These are phyloP conservation scores for Vaccinium myrtillus DNA, from an alignment of 148 eudicot species.

Conservation along the genomic window DNA sequence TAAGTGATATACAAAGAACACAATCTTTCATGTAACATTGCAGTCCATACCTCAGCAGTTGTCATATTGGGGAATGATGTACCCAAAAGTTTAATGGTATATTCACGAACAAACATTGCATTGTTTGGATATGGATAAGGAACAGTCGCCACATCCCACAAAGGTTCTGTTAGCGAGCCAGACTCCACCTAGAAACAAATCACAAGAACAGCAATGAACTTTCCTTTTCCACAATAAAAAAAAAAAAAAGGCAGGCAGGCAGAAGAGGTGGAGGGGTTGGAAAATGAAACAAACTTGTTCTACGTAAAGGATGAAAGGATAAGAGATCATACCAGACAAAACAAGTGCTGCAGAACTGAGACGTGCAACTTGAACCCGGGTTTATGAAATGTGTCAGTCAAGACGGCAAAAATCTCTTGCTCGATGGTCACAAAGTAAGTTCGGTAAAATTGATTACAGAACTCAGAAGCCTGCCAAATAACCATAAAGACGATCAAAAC, in stretches of 20 bases:
- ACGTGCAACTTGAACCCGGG: constrained; percentile 98
- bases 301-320: neutral
- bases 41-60: constrained; percentile 57
- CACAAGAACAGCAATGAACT: neutral
- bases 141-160: constrained; percentile 86
- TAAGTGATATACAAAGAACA: constrained; percentile 12
- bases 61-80: constrained; percentile 96
- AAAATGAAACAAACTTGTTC: neutral
- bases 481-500: constrained; percentile 2
- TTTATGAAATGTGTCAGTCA: constrained; percentile 97
- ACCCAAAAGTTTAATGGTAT: constrained; percentile 84
- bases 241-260: neutral
- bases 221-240: neutral
- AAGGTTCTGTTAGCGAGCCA: constrained; percentile 75
- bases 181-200: constrained; percentile 61
- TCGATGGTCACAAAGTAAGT: constrained; percentile 80
- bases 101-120: constrained; percentile 73
- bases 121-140: constrained; percentile 78
- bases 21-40: neutral
- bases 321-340: constrained; percentile 58
- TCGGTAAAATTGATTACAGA: constrained; percentile 83
- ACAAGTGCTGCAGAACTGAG: constrained; percentile 81
- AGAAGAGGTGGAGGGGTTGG: neutral
- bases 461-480: constrained; percentile 66
- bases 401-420: constrained; percentile 96